Conservation (phyloP, 2,329 filamentous ascomycete species). For the Leptodontidium sp. region DNA sequence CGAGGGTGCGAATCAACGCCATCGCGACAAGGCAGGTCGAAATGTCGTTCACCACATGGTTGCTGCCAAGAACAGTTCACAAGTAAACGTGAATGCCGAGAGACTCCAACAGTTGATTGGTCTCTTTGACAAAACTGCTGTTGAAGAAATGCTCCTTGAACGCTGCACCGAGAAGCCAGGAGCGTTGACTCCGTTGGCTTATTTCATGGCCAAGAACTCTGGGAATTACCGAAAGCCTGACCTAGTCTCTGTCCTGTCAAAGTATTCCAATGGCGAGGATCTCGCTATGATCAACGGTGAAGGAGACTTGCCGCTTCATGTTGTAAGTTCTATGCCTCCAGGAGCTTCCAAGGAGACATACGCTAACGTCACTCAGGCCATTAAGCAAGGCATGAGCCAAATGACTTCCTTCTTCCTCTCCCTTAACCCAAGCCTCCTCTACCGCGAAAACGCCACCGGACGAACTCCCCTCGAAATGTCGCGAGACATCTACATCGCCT, state of each 20-base stretch:
- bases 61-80: neutral
- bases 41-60: constrained; percentile 74
- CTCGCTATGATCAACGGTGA: constrained; percentile 67
- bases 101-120: constrained; percentile 59
- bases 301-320: constrained; percentile 72
- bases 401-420: constrained; percentile 39
- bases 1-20: constrained; percentile 74
- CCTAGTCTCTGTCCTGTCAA: constrained; percentile 59
- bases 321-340: constrained; percentile 51
- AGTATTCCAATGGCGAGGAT: constrained; percentile 63
- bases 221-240: constrained; percentile 45
- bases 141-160: constrained; percentile 65
- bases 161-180: constrained; percentile 60
- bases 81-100: constrained; percentile 37
- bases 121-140: constrained; percentile 64
- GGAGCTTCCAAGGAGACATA: constrained; percentile 44
- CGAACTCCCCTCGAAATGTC: constrained; percentile 76
- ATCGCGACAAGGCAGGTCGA: constrained; percentile 64
- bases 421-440: constrained; percentile 54
- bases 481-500: constrained; percentile 59
- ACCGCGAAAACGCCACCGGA: constrained; percentile 79
- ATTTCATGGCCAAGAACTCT: constrained; percentile 55
- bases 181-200: constrained; percentile 70
- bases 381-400: constrained; percentile 36
- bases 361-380: constrained; percentile 49